A percentile compares a stretch with the other conserved stretches of the same genome.
phyloP scores from a whole-genome alignment of 139 green algal genomes.

The Micractinium conductrix region DNA sequence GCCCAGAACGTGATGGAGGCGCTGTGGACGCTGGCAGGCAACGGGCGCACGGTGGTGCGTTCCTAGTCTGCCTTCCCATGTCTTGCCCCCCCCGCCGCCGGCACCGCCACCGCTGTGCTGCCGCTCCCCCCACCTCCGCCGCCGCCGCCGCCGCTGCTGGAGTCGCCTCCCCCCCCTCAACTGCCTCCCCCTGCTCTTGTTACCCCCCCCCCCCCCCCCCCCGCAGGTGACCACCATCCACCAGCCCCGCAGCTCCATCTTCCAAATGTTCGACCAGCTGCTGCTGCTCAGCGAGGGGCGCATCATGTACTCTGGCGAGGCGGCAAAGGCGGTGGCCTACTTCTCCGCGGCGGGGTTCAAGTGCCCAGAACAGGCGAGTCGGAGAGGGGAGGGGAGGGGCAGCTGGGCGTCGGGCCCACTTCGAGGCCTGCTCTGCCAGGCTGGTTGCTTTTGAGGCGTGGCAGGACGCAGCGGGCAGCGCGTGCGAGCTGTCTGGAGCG shows the following conservation, averaged over 20 bases:
- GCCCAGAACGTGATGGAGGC: slow-evolving; percentile 55
- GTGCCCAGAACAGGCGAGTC: slow-evolving; percentile 40
- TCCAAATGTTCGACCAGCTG: slow-evolving; percentile 57
- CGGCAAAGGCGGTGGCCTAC: slow-evolving; percentile 30
- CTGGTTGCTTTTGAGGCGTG: no score
- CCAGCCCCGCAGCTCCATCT: slow-evolving; percentile 51
- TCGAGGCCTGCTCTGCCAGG: no score
- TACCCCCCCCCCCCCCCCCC: neutral
- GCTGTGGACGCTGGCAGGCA: slow-evolving; percentile 33
- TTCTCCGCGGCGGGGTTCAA: slow-evolving; percentile 31
- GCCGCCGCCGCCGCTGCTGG: neutral
- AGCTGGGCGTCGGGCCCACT: no score
- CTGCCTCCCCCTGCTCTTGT: neutral
- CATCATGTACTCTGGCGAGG: slow-evolving; percentile 48
- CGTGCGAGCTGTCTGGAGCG: no score
- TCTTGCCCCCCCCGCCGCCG: neutral
- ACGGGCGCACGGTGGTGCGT: slow-evolving; percentile 25
- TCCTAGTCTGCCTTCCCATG: neutral
- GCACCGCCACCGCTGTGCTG: neutral
- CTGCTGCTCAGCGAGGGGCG: slow-evolving; percentile 53
- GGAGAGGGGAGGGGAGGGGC: no score
- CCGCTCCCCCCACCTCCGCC: neutral
- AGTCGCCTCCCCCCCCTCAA: no score
- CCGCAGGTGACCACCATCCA: slow-evolving; percentile 4
- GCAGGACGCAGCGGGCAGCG: no score